Evolutionary conservation across 768 basidiomycete species (phyloP).

Genomic region (Termitomyces sp.): DNA sequence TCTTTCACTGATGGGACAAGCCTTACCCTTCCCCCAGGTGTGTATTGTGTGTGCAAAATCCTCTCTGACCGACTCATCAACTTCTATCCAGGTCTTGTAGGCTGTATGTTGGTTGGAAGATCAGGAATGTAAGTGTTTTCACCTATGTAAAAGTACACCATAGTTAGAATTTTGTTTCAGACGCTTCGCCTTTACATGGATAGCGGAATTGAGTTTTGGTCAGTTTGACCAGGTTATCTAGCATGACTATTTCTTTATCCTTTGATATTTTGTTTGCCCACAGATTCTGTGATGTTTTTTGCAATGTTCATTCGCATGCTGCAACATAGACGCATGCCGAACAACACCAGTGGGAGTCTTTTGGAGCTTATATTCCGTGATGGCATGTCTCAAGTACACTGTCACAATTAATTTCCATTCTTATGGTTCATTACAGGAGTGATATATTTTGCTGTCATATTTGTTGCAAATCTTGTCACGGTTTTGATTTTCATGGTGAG

Average conservation of each 20-base stretch:
- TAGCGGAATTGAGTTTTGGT: conserved; percentile 32
- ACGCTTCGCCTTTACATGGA: conserved; percentile 29
- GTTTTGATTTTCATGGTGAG: conserved; percentile 27
- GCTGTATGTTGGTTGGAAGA: conserved; percentile 30
- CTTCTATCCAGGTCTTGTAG: conserved; percentile 21
- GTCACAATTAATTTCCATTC: not conserved
- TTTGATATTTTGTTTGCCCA: not conserved
- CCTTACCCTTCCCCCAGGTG: conserved; percentile 24
- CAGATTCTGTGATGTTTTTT: conserved; percentile 26
- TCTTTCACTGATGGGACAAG: conserved; percentile 29
- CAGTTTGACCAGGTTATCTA: not conserved
- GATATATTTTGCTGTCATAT: conserved; percentile 26
- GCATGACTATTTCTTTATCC: not conserved
- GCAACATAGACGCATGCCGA: conserved; percentile 10
- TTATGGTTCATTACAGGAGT: not conserved
- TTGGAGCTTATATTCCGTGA: conserved; percentile 26
- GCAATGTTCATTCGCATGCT: conserved; percentile 23
- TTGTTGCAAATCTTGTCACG: conserved; percentile 24
- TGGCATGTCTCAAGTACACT: conserved; percentile 10
- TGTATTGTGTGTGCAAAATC: not conserved
- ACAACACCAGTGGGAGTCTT: conserved; percentile 15
- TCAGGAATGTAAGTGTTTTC: conserved; percentile 8
- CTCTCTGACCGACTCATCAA: not conserved
- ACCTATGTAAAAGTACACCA: not conserved
- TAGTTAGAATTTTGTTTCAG: conserved; percentile 9